phyloP scores from a whole-genome alignment of 2,329 filamentous ascomycete species.

The Celoporthe dispersa region DNA sequence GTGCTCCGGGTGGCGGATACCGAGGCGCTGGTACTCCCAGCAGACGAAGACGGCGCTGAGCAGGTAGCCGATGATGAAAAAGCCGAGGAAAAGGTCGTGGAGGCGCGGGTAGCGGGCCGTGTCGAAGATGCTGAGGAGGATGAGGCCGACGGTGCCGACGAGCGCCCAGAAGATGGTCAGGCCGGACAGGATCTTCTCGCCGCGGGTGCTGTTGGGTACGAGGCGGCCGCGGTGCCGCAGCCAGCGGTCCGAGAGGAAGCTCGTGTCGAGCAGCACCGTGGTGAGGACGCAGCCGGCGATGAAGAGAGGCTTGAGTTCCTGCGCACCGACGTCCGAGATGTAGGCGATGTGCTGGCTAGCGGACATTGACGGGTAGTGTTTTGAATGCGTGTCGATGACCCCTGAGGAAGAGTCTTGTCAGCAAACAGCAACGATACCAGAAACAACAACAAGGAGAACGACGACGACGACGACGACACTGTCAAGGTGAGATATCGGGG shows the following conservation, averaged over 20 bases:
- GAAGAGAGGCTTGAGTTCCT: constrained; percentile 74
- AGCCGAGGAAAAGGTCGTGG: constrained; percentile 76
- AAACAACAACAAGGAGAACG: neutral
- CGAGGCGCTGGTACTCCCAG: constrained; percentile 85
- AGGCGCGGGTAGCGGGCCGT: constrained; percentile 67
- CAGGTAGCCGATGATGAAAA: constrained; percentile 89
- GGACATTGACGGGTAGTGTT: constrained; percentile 65
- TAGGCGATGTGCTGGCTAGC: constrained; percentile 66
- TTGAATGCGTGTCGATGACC: constrained; percentile 59
- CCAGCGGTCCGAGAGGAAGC: constrained; percentile 82
- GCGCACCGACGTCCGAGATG: constrained; percentile 70
- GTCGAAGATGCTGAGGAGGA: constrained; percentile 85
- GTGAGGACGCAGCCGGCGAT: constrained; percentile 73
- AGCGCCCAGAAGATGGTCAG: constrained; percentile 71
- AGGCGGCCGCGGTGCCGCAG: constrained; percentile 82
- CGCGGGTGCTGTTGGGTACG: constrained; percentile 67
- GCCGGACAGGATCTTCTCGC: constrained; percentile 65
- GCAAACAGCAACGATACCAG: neutral
- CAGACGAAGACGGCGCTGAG: constrained; percentile 87
- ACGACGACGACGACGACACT: neutral
- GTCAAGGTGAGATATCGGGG: too few species aligned
- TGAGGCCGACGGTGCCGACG: constrained; percentile 77
- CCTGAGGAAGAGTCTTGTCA: constrained; percentile 7
- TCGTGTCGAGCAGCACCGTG: constrained; percentile 78
- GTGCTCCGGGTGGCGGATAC: constrained; percentile 76